phyloP scores from a whole-genome alignment of 805 yeast species.

The Saccharomycopsis babjevae region DNA sequence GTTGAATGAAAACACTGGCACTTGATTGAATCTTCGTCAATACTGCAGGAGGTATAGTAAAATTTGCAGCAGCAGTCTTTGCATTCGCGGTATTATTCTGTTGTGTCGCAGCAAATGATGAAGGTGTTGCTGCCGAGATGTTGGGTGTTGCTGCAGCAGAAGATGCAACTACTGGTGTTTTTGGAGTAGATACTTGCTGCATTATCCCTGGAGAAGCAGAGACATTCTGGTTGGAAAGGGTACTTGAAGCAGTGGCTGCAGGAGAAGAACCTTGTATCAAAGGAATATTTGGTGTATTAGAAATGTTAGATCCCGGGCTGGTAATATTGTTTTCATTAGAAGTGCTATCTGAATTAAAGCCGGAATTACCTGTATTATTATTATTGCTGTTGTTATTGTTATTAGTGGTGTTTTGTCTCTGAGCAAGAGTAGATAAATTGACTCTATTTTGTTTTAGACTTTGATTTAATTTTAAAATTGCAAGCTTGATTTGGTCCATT shows the following conservation, averaged over 20 bases:
- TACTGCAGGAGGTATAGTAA: background rate
- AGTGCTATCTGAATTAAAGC: background rate
- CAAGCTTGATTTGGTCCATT: conserved; percentile 21
- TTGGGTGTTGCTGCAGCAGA: background rate
- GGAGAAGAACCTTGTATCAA: conserved; percentile 18
- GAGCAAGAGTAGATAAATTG: conserved; percentile 16
- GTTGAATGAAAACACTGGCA: background rate
- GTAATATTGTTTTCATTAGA: background rate
- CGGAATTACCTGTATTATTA: conserved; percentile 2
- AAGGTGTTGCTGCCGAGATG: background rate
- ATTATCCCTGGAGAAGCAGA: conserved; percentile 7
- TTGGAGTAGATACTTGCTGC: background rate
- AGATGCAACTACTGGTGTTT: background rate
- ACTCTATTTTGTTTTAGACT: conserved; percentile 12
- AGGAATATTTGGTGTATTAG: background rate
- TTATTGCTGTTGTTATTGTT: background rate
- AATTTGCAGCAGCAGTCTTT: background rate
- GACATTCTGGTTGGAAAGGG: conserved; percentile 14
- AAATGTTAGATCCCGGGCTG: background rate
- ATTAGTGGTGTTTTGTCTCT: conserved; percentile 4
- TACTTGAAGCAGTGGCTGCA: conserved; percentile 17
- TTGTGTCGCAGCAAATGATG: background rate
- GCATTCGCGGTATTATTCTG: background rate
- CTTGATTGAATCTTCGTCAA: background rate
- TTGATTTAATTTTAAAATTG: conserved; percentile 12